Evolutionary conservation across 768 basidiomycete genomes (phyloP).

Genomic region (Boletus pseudopeckii): DNA sequence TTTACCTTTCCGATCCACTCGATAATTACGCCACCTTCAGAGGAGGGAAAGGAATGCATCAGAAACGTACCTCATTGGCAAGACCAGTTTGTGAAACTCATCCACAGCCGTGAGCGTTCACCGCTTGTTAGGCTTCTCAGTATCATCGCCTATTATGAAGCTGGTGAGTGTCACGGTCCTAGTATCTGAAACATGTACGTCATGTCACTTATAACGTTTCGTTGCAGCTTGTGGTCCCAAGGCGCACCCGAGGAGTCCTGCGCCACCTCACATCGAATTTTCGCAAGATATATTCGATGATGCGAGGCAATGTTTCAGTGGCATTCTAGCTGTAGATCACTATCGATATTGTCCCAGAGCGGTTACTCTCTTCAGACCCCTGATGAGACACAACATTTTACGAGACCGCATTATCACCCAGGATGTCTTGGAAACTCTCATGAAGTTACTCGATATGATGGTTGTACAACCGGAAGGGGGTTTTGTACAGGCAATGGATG

Average conservation of each 20-base stretch:
- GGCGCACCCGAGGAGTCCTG: neutral
- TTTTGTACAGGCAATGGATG: slow-evolving; percentile 23
- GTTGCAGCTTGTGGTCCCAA: slow-evolving; percentile 7
- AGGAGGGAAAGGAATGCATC: slow-evolving; percentile 21
- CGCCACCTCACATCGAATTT: neutral
- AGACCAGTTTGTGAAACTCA: slow-evolving; percentile 7
- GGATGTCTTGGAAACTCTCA: slow-evolving; percentile 9
- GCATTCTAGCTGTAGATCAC: slow-evolving; percentile 8
- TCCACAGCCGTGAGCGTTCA: slow-evolving; percentile 5
- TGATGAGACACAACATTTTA: slow-evolving; percentile 15
- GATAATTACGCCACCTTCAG: neutral
- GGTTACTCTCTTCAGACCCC: slow-evolving; percentile 18
- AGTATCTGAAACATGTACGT: no score
- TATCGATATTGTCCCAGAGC: slow-evolving; percentile 20
- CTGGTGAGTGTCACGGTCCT: slow-evolving; percentile 15
- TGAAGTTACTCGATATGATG: slow-evolving; percentile 14
- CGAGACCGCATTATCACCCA: slow-evolving; percentile 13
- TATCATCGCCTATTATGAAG: slow-evolving; percentile 22
- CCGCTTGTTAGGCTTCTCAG: slow-evolving; percentile 19
- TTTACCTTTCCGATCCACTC: neutral
- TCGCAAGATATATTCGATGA: slow-evolving; percentile 3
- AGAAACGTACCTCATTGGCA: slow-evolving; percentile 14
- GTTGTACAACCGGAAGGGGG: neutral
- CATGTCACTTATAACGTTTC: neutral
- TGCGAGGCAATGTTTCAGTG: slow-evolving; percentile 13